A percentile compares a stretch with the other conserved stretches of the same genome.
These are phyloP conservation scores for Raphidocelis subcapitata DNA, from an alignment of 139 green algal genomes.

Conservation along the genomic window DNA sequence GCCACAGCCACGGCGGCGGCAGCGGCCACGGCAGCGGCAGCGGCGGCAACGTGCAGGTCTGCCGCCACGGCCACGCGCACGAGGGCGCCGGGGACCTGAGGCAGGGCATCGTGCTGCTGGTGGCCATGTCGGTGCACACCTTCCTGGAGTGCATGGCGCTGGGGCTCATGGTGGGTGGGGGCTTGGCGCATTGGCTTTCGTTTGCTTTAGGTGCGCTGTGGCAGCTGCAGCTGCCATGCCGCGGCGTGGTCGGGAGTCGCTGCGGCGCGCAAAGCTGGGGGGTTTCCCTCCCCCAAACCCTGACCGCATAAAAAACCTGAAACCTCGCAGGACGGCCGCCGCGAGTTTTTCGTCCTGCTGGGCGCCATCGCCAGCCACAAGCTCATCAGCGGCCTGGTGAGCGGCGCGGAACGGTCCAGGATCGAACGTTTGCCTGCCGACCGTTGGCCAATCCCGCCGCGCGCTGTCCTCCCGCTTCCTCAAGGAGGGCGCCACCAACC, in stretches of 20 bases:
- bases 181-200: background rate
- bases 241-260: background rate
- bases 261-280: background rate
- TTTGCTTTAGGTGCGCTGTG: slow-evolving; percentile 21
- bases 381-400: slow-evolving; percentile 35
- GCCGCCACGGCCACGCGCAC: background rate
- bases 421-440: too few relatives aligned
- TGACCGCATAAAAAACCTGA: too few relatives aligned
- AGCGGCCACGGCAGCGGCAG: background rate
- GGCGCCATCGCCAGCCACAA: slow-evolving; percentile 49
- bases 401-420: too few relatives aligned
- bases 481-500: slow-evolving; percentile 36
- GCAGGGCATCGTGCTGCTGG: slow-evolving; percentile 42
- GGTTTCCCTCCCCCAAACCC: too few relatives aligned
- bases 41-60: background rate
- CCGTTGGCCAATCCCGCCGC: too few relatives aligned
- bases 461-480: slow-evolving; percentile 47
- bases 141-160: slow-evolving; percentile 50
- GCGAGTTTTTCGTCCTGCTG: slow-evolving; percentile 34
- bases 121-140: slow-evolving; percentile 48
- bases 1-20: background rate
- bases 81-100: slow-evolving; percentile 11
- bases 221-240: background rate
- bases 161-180: slow-evolving; percentile 29
- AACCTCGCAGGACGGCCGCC: slow-evolving; percentile 21